Evolutionary conservation across 805 yeast species (phyloP).

Genomic region (Tetrapisispora taiwanensis): DNA sequence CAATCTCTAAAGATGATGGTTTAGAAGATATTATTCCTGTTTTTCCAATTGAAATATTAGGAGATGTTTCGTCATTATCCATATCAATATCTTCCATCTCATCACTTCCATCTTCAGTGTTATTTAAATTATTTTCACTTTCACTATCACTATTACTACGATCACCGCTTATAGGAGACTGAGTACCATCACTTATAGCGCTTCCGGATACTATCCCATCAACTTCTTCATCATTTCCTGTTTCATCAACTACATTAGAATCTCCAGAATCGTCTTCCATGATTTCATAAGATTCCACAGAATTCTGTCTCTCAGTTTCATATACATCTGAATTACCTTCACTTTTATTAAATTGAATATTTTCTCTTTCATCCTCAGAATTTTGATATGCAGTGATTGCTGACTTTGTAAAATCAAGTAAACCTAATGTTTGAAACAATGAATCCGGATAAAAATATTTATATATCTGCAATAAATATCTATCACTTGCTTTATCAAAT

Average conservation of each 20-base stretch:
- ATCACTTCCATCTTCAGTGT: neutral
- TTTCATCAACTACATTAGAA: neutral
- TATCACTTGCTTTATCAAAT: slow-evolving; percentile 23
- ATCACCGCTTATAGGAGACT: neutral
- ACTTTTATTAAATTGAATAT: neutral
- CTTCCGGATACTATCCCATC: neutral
- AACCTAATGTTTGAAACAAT: neutral
- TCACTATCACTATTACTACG: too few species aligned
- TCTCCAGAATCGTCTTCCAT: slow-evolving; percentile 2
- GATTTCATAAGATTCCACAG: slow-evolving; percentile 6
- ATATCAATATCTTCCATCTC: slow-evolving; percentile 1
- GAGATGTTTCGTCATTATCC: neutral
- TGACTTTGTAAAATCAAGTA: neutral
- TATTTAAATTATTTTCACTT: neutral
- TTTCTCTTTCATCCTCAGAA: neutral
- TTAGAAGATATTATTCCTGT: neutral
- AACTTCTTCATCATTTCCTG: neutral
- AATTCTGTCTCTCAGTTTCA: slow-evolving; percentile 1
- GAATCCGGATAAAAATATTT: slow-evolving; percentile 23
- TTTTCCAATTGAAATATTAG: neutral
- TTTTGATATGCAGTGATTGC: neutral
- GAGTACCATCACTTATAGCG: slow-evolving; percentile 2
- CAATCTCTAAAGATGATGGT: slow-evolving; percentile 1
- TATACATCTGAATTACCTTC: slow-evolving; percentile 3
- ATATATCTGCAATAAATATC: slow-evolving; percentile 24